Base-by-base conservation (phyloP, 2,329 filamentous ascomycete genomes). In the Penicillium verrucosum region DNA sequence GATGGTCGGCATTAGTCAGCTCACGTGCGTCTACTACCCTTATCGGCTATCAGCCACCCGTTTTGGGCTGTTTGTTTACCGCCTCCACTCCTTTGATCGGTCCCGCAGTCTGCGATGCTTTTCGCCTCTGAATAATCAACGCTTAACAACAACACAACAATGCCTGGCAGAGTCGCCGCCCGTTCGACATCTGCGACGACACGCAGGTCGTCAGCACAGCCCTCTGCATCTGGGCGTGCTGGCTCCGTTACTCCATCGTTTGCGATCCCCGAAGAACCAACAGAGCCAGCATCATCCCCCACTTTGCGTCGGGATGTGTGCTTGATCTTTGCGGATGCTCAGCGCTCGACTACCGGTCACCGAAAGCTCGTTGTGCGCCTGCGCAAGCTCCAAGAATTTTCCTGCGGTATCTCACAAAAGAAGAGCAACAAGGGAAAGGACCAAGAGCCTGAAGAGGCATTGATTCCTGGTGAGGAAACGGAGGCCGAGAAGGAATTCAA, bases 401-500 rank as follows among this genome's bases (percentile, higher is more conserved):
- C 91, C 77, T 84, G 81, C 61, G 84, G 82, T 50, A 82, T 86
- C 59, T 76, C 77, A 1, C 73, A 75, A 37, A 74, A 74, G 52
- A 70, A 65, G 37, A 66, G 62, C 43, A 68, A 62, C 51, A 75
- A 64, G 40, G 62, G 65, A 36, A 87, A 84, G 79, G 18, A 80
- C 76, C 34, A 80, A 74, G 60, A 75, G 76, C 27, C 84, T 82
- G 68, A 72, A 67, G 65, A 81, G 75, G 64, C 77, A 69, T 62
- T 66, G 23, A 64, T 73, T 37, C 69, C 70, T 3, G 75, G 79
- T 11, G 78, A 82, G 11, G 83, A 86, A 63, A 88, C 91, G 11
- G 89, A 92, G 60, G 87, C 90, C 43, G 92, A 96, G 72, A 83
- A 87, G 47, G 88, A 94, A 56, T 97, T 99, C 78, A 96, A 94